A percentile compares a stretch with the other conserved stretches of the same genome.
These are phyloP conservation scores for Flaveria ramosissima DNA, from an alignment of 129 eudicot species.

Conservation along the genomic window DNA sequence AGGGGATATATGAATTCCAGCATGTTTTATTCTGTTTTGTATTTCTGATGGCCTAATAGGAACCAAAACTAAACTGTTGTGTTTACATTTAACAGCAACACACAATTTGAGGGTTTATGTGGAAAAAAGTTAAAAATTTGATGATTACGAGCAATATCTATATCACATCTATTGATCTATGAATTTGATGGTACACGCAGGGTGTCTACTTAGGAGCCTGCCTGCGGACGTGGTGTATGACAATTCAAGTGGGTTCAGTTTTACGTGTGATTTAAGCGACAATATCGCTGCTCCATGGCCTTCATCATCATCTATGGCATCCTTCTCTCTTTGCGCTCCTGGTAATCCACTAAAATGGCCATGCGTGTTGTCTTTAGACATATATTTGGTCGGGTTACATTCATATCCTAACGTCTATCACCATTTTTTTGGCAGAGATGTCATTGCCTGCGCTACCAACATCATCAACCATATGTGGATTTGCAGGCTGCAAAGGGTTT, in stretches of 20 bases:
- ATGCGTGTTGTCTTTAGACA: no score
- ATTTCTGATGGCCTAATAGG: no score
- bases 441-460: conserved; percentile 89
- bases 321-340: conserved; percentile 92
- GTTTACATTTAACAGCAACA: not conserved
- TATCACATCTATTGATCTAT: not conserved
- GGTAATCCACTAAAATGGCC: conserved; percentile 44
- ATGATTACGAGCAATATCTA: not conserved
- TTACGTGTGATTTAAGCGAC: conserved; percentile 86
- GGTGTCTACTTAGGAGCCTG: conserved; percentile 82
- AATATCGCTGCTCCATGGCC: conserved; percentile 99
- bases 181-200: conserved; percentile 38
- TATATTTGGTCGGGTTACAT: not conserved
- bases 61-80: not conserved
- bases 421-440: conserved; percentile 59
- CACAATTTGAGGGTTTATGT: not conserved
- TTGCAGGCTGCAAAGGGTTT: conserved; percentile 52
- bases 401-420: not conserved
- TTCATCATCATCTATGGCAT: conserved; percentile 72
- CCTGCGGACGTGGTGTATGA: conserved; percentile 83
- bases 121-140: not conserved
- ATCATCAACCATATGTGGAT: conserved; percentile 35
- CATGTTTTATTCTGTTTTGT: no score
- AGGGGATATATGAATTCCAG: no score
- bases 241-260: conserved; percentile 76